phyloP scores from a whole-genome alignment of 2,329 filamentous ascomycete genomes.

The Chaetothyriales sp. region DNA sequence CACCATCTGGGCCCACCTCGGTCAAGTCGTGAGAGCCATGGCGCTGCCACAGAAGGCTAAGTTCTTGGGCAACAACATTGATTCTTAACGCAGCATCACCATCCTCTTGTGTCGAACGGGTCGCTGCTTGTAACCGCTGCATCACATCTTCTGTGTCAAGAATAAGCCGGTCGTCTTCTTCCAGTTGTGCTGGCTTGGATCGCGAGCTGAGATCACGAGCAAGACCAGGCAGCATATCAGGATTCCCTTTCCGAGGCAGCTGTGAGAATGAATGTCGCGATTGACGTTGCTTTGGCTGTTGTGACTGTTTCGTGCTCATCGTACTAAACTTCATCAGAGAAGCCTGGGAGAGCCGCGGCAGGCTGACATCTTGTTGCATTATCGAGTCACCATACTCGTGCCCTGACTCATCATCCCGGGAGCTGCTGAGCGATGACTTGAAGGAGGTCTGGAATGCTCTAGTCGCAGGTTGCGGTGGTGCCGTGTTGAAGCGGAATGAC shows the following conservation, averaged over 20 bases:
- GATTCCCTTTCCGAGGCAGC: slow-evolving; percentile 30
- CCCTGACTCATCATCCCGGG: slow-evolving; percentile 4
- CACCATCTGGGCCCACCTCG: slow-evolving; percentile 43
- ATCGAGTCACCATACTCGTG: slow-evolving; percentile 7
- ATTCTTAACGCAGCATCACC: slow-evolving; percentile 16
- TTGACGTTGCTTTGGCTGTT: slow-evolving; percentile 8
- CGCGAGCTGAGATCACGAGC: slow-evolving; percentile 52
- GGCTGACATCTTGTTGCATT: slow-evolving; percentile 23
- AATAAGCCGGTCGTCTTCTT: slow-evolving; percentile 57
- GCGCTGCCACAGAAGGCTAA: slow-evolving; percentile 16
- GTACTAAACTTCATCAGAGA: slow-evolving; percentile 27
- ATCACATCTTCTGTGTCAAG: slow-evolving; percentile 61
- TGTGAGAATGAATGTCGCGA: slow-evolving; percentile 9
- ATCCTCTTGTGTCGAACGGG: slow-evolving; percentile 21
- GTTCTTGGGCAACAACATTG: slow-evolving; percentile 7
- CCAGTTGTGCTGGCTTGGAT: slow-evolving; percentile 43
- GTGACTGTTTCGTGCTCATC: slow-evolving; percentile 27
- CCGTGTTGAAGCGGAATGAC: slow-evolving; percentile 11
- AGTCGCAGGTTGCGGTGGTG: slow-evolving; percentile 4
- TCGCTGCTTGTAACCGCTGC: slow-evolving; percentile 43
- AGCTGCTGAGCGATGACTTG: slow-evolving; percentile 3
- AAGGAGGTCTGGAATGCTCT: slow-evolving; percentile 6
- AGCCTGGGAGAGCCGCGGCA: slow-evolving; percentile 4
- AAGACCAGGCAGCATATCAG: slow-evolving; percentile 53
- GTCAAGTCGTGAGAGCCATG: slow-evolving; percentile 26